Percentiles rank a stretch among this genome's conserved stretches.
These are phyloP conservation scores for Fusarium continuum DNA, from an alignment of 2,329 filamentous ascomycete species.

Conservation along the genomic window DNA sequence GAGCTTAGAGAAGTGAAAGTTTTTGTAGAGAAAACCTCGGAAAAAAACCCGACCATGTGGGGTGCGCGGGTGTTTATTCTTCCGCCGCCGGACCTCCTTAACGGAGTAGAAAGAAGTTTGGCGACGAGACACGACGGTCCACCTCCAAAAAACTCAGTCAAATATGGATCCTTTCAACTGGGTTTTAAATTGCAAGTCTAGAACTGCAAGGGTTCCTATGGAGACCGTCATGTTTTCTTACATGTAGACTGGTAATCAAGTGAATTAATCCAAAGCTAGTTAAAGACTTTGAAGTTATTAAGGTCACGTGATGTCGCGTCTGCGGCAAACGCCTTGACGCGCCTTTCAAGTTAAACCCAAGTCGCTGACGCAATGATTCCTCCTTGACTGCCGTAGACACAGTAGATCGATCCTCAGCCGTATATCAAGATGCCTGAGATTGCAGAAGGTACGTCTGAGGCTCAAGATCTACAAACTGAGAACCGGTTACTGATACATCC, in stretches of 20 bases:
- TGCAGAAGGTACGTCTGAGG: slow-evolving; percentile 59
- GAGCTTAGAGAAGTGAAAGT: slow-evolving; percentile 28
- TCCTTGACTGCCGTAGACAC: neutral
- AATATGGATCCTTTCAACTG: slow-evolving; percentile 10
- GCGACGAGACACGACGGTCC: slow-evolving; percentile 23
- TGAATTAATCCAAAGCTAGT: neutral
- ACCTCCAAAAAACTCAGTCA: slow-evolving; percentile 19
- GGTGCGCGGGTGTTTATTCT: slow-evolving; percentile 22
- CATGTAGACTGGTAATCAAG: neutral
- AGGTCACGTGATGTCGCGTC: slow-evolving; percentile 42
- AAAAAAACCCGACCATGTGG: slow-evolving; percentile 41
- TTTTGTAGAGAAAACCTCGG: slow-evolving; percentile 43
- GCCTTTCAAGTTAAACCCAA: slow-evolving; percentile 3
- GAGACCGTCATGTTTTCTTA: neutral
- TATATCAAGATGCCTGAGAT: slow-evolving; percentile 66
- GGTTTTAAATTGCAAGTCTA: slow-evolving; percentile 1
- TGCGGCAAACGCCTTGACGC: neutral
- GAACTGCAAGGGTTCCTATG: neutral
- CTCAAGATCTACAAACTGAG: neutral
- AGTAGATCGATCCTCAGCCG: neutral
- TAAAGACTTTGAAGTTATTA: neutral
- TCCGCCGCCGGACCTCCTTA: slow-evolving; percentile 16
- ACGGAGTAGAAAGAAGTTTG: slow-evolving; percentile 17
- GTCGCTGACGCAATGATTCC: slow-evolving; percentile 22
- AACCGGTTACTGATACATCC: slow-evolving; percentile 3